Evolutionary conservation across 2,329 filamentous ascomycete species (phyloP).

Genomic region (Botrytis squamosa): DNA sequence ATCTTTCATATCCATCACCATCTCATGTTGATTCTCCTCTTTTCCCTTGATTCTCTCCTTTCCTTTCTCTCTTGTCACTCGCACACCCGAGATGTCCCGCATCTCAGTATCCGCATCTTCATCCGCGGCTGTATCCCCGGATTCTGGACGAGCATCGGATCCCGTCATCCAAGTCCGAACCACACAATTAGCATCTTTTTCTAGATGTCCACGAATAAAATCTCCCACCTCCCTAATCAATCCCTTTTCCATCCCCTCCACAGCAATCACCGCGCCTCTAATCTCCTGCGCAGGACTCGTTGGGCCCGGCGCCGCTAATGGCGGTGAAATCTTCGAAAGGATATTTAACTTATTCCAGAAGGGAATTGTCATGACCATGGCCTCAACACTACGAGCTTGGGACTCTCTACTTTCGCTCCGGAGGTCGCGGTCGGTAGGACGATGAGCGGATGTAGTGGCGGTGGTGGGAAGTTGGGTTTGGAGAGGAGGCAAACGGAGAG

Average conservation of each 20-base stretch:
- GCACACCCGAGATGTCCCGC: conserved; percentile 14
- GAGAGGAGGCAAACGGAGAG: conserved; percentile 39
- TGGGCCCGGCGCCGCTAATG: conserved; percentile 49
- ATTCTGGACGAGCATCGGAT: neutral
- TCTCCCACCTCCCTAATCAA: conserved; percentile 57
- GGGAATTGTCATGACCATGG: conserved; percentile 73
- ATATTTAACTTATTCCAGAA: conserved; percentile 75
- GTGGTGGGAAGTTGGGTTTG: conserved; percentile 40
- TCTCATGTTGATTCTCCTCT: neutral
- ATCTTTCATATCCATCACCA: conserved; percentile 10
- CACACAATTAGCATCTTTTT: conserved; percentile 33
- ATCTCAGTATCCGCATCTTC: conserved; percentile 27
- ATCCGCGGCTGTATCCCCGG: neutral
- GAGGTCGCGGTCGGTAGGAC: conserved; percentile 32
- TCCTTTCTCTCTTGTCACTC: neutral
- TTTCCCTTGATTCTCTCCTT: neutral
- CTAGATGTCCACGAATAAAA: conserved; percentile 50
- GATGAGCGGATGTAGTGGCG: conserved; percentile 39
- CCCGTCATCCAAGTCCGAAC: conserved; percentile 35
- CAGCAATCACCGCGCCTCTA: conserved; percentile 77
- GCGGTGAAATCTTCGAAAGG: conserved; percentile 72
- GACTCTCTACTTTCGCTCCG: conserved; percentile 39
- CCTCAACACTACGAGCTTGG: conserved; percentile 54
- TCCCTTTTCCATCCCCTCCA: conserved; percentile 70
- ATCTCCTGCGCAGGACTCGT: conserved; percentile 42